Evolutionary conservation across 1,139 yeast genomes (phyloP).

Genomic region (Wickerhamomyces sp.): DNA sequence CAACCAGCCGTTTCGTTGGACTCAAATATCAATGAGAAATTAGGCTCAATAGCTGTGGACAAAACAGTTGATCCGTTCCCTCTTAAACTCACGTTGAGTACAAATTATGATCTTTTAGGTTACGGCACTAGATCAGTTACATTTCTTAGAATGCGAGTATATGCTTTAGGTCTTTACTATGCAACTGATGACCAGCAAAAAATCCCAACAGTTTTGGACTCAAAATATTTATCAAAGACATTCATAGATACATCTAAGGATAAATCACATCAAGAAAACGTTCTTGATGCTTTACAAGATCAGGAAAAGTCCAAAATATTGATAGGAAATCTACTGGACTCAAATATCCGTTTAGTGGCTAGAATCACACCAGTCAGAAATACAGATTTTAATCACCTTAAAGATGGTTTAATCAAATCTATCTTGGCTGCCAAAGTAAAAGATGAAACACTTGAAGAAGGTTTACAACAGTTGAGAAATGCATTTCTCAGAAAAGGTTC

Average conservation of each 20-base stretch:
- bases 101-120: slow-evolving; percentile 48
- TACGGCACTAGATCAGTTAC: slow-evolving; percentile 82
- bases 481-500: slow-evolving; percentile 53
- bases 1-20: slow-evolving; percentile 5
- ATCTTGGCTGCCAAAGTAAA: slow-evolving; percentile 31
- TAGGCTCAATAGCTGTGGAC: slow-evolving; percentile 14
- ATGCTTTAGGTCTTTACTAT: slow-evolving; percentile 78
- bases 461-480: slow-evolving; percentile 51
- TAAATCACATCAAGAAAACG: slow-evolving; percentile 41
- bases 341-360: slow-evolving; percentile 61
- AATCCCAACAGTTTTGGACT: slow-evolving; percentile 42
- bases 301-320: slow-evolving; percentile 50
- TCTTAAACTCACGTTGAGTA: slow-evolving; percentile 5
- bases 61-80: slow-evolving; percentile 24
- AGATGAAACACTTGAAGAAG: slow-evolving; percentile 37
- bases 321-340: slow-evolving; percentile 50
- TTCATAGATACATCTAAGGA: slow-evolving; percentile 29
- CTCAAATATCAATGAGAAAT: slow-evolving; percentile 3
- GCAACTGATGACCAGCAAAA: slow-evolving; percentile 51
- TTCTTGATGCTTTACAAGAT: slow-evolving; percentile 54
- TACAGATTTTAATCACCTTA: slow-evolving; percentile 83
- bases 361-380: slow-evolving; percentile 83
- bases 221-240: slow-evolving; percentile 32
- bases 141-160: slow-evolving; percentile 77
- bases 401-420: slow-evolving; percentile 85